Percentiles rank a stretch among this genome's conserved stretches.
Conservation (phyloP, 2,329 filamentous ascomycete species). For the Camillea tinctor region DNA sequence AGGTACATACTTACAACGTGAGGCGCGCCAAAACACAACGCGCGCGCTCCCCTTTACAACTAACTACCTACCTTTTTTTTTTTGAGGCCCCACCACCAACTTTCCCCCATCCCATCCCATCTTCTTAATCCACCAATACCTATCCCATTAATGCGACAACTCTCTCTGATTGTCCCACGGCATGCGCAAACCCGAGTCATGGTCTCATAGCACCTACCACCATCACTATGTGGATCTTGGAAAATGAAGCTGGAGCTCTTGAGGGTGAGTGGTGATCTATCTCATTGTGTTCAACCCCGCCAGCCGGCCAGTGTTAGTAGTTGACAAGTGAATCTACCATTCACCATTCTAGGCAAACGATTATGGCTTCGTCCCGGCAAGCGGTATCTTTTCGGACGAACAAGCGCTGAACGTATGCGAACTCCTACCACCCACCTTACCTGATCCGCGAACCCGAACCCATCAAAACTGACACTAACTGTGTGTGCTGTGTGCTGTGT, state of each 20-base stretch:
- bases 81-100: background rate
- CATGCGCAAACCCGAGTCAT: constrained; percentile 1
- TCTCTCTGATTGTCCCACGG: background rate
- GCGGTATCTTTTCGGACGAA: constrained; percentile 81
- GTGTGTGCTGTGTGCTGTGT: background rate
- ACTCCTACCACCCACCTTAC: background rate
- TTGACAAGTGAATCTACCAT: constrained; percentile 10
- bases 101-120: constrained; percentile 8
- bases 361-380: constrained; percentile 86
- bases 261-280: constrained; percentile 36
- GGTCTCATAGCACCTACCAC: background rate
- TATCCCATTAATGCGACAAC: constrained; percentile 3
- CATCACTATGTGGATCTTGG: constrained; percentile 54
- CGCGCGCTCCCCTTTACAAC: background rate
- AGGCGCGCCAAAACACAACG: background rate
- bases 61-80: background rate
- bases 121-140: constrained; percentile 5
- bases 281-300: background rate
- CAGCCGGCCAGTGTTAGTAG: background rate
- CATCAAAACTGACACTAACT: constrained; percentile 20
- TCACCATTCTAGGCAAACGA: constrained; percentile 54
- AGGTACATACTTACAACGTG: too few species aligned
- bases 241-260: constrained; percentile 49
- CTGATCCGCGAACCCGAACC: constrained; percentile 1
- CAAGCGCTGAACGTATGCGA: constrained; percentile 60